These are phyloP conservation scores for Nephelium lappaceum DNA, from an alignment of 345 rosid species.

Conservation along the genomic window DNA sequence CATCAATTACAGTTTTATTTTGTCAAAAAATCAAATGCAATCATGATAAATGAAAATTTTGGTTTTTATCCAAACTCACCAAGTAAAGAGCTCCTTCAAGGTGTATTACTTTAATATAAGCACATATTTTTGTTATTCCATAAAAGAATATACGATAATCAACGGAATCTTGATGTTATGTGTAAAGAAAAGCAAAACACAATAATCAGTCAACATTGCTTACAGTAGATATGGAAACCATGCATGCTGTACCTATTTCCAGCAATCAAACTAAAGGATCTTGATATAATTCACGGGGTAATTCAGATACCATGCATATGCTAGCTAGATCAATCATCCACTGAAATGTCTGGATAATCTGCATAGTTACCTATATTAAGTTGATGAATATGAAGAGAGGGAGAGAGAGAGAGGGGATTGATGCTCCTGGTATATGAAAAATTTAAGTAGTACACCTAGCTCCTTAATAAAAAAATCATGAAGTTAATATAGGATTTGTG, in stretches of 20 bases:
- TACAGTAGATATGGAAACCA: background rate
- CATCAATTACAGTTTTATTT: background rate
- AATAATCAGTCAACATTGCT: background rate
- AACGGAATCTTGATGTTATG: background rate
- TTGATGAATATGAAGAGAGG: background rate
- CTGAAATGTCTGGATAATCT: background rate
- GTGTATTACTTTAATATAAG: background rate
- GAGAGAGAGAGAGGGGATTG: background rate
- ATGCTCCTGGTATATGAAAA: background rate
- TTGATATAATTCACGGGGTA: background rate
- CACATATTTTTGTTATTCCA: no score
- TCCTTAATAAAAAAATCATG: background rate
- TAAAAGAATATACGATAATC: no score
- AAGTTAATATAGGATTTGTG: background rate
- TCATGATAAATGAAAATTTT: no score
- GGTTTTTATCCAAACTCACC: no score
- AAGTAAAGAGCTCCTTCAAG: no score
- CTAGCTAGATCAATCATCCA: background rate
- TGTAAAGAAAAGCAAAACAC: background rate
- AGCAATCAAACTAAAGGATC: background rate
- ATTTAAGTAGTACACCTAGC: background rate
- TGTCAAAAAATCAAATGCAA: no score
- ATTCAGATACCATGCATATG: background rate
- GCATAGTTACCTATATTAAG: background rate
- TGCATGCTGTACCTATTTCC: background rate